These are phyloP conservation scores for Carex kokanica DNA, from an alignment of 176 grass and related monocot species.

Conservation along the genomic window DNA sequence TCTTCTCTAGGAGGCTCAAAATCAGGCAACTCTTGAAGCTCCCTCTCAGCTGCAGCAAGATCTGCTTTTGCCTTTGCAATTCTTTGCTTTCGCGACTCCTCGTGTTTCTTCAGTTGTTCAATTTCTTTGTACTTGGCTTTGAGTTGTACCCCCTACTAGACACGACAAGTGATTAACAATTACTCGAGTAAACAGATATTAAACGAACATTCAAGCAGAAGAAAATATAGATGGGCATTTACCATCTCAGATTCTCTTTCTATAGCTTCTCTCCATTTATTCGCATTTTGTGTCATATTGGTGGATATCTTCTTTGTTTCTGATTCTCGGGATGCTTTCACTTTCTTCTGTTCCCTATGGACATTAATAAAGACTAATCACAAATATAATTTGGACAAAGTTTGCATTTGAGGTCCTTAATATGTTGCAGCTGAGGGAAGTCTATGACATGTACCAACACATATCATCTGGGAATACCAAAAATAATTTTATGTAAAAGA, in stretches of 20 bases:
- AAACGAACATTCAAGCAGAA: slow-evolving; percentile 14
- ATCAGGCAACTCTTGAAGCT: slow-evolving; percentile 49
- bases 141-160: slow-evolving; percentile 48
- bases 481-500: neutral
- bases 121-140: slow-evolving; percentile 72
- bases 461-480: neutral
- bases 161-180: slow-evolving; percentile 21
- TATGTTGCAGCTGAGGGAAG: neutral
- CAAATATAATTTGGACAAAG: neutral
- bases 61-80: slow-evolving; percentile 61
- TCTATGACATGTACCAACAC: neutral
- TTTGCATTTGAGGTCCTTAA: neutral
- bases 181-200: slow-evolving; percentile 21
- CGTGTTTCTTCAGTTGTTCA: slow-evolving; percentile 58
- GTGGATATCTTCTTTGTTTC: slow-evolving; percentile 54
- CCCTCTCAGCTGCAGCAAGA: slow-evolving; percentile 59
- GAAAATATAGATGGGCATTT: slow-evolving; percentile 22
- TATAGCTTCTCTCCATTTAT: slow-evolving; percentile 45
- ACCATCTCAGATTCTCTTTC: slow-evolving; percentile 59
- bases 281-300: slow-evolving; percentile 56
- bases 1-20: slow-evolving; percentile 53
- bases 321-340: slow-evolving; percentile 42
- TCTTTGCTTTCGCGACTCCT: slow-evolving; percentile 70
- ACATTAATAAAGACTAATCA: slow-evolving; percentile 10
- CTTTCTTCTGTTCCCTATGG: slow-evolving; percentile 64